Percentiles rank a stretch among this genome's conserved stretches.
These are phyloP conservation scores for bread wheat (Triticum aestivum) DNA, from an alignment of 176 grass and related monocot genomes.

Conservation along the genomic window DNA sequence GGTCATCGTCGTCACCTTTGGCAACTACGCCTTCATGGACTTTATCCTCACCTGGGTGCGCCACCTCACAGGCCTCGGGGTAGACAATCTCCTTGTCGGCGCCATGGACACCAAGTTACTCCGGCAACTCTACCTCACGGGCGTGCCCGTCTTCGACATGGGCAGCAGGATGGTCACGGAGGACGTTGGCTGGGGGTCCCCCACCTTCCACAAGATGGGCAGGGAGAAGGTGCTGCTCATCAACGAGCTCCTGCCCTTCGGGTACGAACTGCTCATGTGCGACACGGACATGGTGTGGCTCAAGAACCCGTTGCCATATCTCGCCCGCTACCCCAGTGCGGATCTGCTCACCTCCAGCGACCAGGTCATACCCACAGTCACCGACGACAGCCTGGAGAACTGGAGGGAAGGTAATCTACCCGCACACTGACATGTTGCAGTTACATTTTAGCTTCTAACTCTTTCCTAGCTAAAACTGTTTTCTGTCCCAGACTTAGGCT, in stretches of 20 bases:
- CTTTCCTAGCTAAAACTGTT: no score
- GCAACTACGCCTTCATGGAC: conserved; percentile 87
- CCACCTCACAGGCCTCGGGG: conserved; percentile 74
- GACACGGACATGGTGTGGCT: conserved; percentile 99
- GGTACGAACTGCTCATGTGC: conserved; percentile 92
- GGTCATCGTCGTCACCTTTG: conserved; percentile 83
- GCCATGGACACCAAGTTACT: conserved; percentile 92
- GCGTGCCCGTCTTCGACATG: conserved; percentile 89
- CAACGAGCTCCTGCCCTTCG: conserved; percentile 82
- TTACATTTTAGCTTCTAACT: neutral
- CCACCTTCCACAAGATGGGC: conserved; percentile 97
- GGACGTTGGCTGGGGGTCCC: conserved; percentile 93
- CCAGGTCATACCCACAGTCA: conserved; percentile 88
- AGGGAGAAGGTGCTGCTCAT: conserved; percentile 97
- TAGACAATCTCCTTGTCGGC: conserved; percentile 83
- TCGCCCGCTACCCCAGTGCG: conserved; percentile 78
- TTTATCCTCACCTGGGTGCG: conserved; percentile 89
- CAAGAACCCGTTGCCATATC: conserved; percentile 86
- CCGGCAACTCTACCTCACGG: conserved; percentile 74
- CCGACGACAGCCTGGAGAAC: conserved; percentile 86
- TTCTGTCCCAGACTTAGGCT: no score
- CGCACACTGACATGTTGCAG: neutral
- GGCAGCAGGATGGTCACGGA: conserved; percentile 87
- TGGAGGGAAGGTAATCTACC: conserved; percentile 84
- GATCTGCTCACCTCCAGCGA: conserved; percentile 95